Conservation (phyloP, 1,284 basidiomycete species). For the Trichosporon coremiiforme region DNA sequence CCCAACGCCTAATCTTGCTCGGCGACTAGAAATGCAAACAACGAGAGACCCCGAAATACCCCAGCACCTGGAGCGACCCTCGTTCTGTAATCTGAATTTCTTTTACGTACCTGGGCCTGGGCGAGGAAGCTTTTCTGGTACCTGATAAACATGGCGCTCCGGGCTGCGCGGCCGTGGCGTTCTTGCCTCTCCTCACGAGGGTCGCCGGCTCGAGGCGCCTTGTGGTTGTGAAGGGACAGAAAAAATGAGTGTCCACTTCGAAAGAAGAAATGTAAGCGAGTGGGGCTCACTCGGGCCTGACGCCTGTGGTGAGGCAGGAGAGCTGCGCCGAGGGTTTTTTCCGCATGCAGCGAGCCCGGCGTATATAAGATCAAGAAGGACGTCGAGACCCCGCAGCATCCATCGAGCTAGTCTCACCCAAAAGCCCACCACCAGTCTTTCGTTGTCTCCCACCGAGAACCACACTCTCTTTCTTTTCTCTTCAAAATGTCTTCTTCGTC, state of each 20-base stretch:
- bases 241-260: slow-evolving; percentile 1
- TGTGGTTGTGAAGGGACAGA: background rate
- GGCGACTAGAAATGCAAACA: background rate
- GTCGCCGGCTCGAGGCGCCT: background rate
- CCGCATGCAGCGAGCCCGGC: background rate
- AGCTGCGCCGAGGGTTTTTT: background rate
- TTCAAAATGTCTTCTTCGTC: slow-evolving; percentile 12
- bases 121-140: slow-evolving; percentile 6
- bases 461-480: slow-evolving; percentile 12
- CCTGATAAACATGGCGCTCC: background rate
- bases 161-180: background rate
- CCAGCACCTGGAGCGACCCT: slow-evolving; percentile 2
- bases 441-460: background rate
- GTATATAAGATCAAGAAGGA: background rate
- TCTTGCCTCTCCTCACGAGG: background rate
- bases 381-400: background rate
- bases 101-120: slow-evolving; percentile 5
- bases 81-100: slow-evolving; percentile 7
- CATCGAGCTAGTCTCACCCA: slow-evolving; percentile 13
- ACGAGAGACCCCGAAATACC: background rate
- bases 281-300: background rate
- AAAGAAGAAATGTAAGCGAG: background rate
- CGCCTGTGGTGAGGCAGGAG: background rate
- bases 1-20: background rate
- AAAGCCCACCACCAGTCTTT: background rate